Evolutionary conservation across 345 rosid genomes (phyloP).

Genomic region (Citrus medica): DNA sequence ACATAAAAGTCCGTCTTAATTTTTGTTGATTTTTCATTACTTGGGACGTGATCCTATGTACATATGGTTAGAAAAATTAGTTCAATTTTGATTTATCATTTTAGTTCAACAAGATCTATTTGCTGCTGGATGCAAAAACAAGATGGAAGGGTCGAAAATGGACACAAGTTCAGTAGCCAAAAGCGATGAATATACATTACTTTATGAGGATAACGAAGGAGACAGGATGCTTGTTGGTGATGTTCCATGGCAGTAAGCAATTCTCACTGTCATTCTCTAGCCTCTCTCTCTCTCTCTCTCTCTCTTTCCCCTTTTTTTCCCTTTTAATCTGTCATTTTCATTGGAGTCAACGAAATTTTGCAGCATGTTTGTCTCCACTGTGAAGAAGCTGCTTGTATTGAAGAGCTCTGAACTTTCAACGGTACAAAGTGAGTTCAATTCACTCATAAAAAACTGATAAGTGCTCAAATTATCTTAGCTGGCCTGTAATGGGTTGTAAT

Average conservation of each 20-base stretch:
- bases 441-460: neutral
- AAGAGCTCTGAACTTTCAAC: slow-evolving; percentile 29
- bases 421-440: slow-evolving; percentile 22
- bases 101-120: slow-evolving; percentile 19
- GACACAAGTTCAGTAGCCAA: slow-evolving; percentile 4
- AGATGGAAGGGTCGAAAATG: neutral
- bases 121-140: neutral
- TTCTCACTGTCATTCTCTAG: neutral
- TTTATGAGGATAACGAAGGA: slow-evolving; percentile 51
- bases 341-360: slow-evolving; percentile 3
- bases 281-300: no score
- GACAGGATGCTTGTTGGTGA: slow-evolving; percentile 51
- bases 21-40: neutral
- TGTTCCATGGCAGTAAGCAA: slow-evolving; percentile 47
- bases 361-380: slow-evolving; percentile 48
- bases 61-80: neutral
- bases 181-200: slow-evolving; percentile 34
- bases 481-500: neutral
- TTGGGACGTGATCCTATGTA: neutral
- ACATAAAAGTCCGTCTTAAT: neutral
- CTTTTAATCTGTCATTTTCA: neutral
- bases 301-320: no score
- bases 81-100: neutral
- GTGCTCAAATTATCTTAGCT: neutral
- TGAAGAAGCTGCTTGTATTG: slow-evolving; percentile 43